A percentile compares a stretch with the other conserved stretches of the same genome.
phyloP scores from a whole-genome alignment of 1,284 basidiomycete species.

The Microbotryum lychnidis-dioicae region DNA sequence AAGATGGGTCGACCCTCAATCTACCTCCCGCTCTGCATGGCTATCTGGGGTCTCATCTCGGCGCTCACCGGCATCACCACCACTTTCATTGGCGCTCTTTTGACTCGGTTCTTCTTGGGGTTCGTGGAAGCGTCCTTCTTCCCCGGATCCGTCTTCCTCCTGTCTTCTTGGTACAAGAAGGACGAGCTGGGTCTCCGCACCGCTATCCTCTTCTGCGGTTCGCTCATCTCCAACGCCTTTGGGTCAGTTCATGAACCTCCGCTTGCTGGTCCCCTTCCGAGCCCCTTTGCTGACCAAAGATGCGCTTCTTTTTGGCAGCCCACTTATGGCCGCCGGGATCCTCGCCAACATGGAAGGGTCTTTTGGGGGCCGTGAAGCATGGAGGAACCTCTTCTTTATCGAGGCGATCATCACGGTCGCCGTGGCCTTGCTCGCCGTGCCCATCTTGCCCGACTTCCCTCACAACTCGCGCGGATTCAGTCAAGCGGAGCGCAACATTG shows the following conservation, averaged over 20 bases:
- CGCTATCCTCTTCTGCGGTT: constrained; percentile 58
- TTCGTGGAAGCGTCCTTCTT: constrained; percentile 31
- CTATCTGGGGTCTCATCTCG: constrained; percentile 39
- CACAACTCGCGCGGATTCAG: constrained; percentile 41
- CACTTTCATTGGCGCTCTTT: constrained; percentile 29
- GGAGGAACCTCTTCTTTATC: constrained; percentile 70
- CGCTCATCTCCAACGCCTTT: constrained; percentile 62
- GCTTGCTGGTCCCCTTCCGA: background rate
- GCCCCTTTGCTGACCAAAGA: too few relatives aligned
- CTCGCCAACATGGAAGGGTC: constrained; percentile 59
- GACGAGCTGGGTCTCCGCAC: constrained; percentile 54
- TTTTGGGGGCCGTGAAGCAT: constrained; percentile 59
- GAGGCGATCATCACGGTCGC: constrained; percentile 44
- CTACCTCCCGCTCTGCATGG: constrained; percentile 49
- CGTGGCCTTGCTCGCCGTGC: constrained; percentile 47
- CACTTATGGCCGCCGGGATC: constrained; percentile 58
- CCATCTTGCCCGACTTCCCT: constrained; percentile 66
- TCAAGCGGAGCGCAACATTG: constrained; percentile 53
- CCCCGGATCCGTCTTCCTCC: constrained; percentile 43
- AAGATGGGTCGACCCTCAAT: constrained; percentile 27
- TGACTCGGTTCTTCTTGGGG: constrained; percentile 3
- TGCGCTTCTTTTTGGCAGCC: background rate
- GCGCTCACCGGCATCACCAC: constrained; percentile 36
- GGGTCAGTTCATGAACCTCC: constrained; percentile 40
- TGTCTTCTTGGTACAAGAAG: constrained; percentile 52